phyloP scores from a whole-genome alignment of 1,284 basidiomycete species.

The Peniophora sp. region DNA sequence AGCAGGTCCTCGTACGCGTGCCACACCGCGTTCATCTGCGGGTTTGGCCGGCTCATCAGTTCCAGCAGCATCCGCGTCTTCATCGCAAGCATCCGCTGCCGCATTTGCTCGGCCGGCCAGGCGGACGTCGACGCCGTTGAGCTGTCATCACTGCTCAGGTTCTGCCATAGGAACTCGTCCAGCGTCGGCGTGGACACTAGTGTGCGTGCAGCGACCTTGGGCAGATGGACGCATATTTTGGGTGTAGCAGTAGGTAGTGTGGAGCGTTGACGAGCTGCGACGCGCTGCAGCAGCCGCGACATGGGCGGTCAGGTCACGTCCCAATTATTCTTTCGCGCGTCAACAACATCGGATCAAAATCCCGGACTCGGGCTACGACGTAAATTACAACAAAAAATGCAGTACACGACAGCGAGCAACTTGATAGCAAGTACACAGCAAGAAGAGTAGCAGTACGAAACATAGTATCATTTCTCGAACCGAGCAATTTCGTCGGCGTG shows the following conservation, averaged over 20 bases:
- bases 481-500: slow-evolving; percentile 45
- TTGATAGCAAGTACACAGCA: background rate
- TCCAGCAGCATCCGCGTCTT: slow-evolving; percentile 22
- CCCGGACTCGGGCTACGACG: no score
- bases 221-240: background rate
- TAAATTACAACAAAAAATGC: background rate
- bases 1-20: slow-evolving; percentile 49
- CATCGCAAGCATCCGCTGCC: slow-evolving; percentile 7
- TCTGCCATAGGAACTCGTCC: background rate
- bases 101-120: background rate
- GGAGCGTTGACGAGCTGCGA: background rate
- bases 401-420: background rate
- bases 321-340: background rate
- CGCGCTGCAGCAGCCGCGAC: background rate
- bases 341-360: no score
- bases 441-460: background rate
- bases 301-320: background rate
- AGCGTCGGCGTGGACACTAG: background rate
- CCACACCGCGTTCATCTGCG: slow-evolving; percentile 48
- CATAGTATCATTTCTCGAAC: slow-evolving; percentile 16
- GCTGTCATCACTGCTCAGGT: background rate
- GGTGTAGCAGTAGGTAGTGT: background rate
- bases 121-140: background rate
- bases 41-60: slow-evolving; percentile 20
- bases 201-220: background rate